phyloP scores from a whole-genome alignment of 148 eudicot species.

The Polygonum maritimum region DNA sequence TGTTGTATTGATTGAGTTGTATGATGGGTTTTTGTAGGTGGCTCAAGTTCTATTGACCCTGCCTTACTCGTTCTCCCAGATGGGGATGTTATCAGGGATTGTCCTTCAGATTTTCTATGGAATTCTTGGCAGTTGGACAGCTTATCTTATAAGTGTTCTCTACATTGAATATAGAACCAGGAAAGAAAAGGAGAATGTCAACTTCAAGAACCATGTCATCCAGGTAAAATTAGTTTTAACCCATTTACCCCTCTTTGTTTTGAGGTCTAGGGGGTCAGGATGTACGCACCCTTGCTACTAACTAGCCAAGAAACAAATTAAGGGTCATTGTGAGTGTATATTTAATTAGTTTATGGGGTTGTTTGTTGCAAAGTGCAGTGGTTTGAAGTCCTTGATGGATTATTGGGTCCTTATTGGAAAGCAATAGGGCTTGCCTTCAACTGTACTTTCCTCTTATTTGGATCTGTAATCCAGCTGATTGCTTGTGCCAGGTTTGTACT shows the following conservation, averaged over 20 bases:
- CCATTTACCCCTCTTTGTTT: neutral
- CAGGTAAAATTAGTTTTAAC: conserved; percentile 33
- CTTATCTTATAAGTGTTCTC: conserved; percentile 79
- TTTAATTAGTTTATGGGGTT: neutral
- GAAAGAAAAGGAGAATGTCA: conserved; percentile 85
- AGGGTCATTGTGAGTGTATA: neutral
- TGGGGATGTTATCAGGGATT: conserved; percentile 76
- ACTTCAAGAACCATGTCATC: conserved; percentile 89
- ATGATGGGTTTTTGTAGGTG: conserved; percentile 32
- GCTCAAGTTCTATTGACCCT: conserved; percentile 83
- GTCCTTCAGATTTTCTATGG: conserved; percentile 73
- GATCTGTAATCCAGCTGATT: conserved; percentile 89
- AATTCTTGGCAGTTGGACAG: conserved; percentile 82
- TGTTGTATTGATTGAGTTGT: neutral
- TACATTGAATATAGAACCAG: conserved; percentile 67
- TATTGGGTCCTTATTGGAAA: conserved; percentile 91
- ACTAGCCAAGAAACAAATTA: neutral
- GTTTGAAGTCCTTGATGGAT: conserved; percentile 89
- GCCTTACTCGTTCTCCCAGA: conserved; percentile 84
- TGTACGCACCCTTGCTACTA: too few species aligned
- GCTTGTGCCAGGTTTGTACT: conserved; percentile 62
- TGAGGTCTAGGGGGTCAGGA: too few species aligned
- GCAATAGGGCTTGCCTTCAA: conserved; percentile 67
- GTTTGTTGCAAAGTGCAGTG: conserved; percentile 35
- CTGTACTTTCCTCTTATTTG: conserved; percentile 48